These are phyloP conservation scores for Hibiscus mutabilis DNA, from an alignment of 345 rosid species.

Conservation along the genomic window DNA sequence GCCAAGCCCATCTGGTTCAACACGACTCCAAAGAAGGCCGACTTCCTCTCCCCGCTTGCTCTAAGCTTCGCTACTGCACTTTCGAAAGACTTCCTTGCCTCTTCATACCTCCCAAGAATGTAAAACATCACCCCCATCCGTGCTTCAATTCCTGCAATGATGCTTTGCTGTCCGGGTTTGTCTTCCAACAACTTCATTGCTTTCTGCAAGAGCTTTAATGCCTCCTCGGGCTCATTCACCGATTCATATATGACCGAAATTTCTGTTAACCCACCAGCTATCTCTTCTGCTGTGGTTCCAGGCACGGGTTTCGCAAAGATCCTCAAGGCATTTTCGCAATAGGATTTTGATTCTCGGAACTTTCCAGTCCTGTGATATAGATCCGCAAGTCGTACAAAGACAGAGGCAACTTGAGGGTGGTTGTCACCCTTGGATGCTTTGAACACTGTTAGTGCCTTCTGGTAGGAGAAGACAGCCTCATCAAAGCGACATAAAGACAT, in stretches of 20 bases:
- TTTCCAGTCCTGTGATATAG: slow-evolving; percentile 94
- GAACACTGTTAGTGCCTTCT: slow-evolving; percentile 95
- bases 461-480: slow-evolving; percentile 94
- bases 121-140: slow-evolving; percentile 98
- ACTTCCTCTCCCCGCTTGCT: slow-evolving; percentile 86
- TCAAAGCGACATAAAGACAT: slow-evolving; percentile 88
- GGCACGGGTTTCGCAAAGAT: slow-evolving; percentile 93
- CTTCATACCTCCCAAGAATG: slow-evolving; percentile 83
- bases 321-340: slow-evolving; percentile 88
- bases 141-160: slow-evolving; percentile 94
- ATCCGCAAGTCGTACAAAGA: slow-evolving; percentile 91
- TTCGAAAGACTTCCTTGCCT: slow-evolving; percentile 79
- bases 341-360: slow-evolving; percentile 88
- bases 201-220: slow-evolving; percentile 84
- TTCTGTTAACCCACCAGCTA: slow-evolving; percentile 84
- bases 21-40: slow-evolving; percentile 93
- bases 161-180: slow-evolving; percentile 96
- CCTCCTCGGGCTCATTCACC: slow-evolving; percentile 98
- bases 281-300: slow-evolving; percentile 88
- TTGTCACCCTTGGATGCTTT: slow-evolving; percentile 93
- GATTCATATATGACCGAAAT: slow-evolving; percentile 94
- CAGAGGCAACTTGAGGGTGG: slow-evolving; percentile 91
- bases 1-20: slow-evolving; percentile 99
- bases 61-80: slow-evolving; percentile 79
- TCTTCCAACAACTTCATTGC: slow-evolving; percentile 93